These are phyloP conservation scores for Omphalotus guepiniiformis DNA, from an alignment of 768 basidiomycete species.

Conservation along the genomic window DNA sequence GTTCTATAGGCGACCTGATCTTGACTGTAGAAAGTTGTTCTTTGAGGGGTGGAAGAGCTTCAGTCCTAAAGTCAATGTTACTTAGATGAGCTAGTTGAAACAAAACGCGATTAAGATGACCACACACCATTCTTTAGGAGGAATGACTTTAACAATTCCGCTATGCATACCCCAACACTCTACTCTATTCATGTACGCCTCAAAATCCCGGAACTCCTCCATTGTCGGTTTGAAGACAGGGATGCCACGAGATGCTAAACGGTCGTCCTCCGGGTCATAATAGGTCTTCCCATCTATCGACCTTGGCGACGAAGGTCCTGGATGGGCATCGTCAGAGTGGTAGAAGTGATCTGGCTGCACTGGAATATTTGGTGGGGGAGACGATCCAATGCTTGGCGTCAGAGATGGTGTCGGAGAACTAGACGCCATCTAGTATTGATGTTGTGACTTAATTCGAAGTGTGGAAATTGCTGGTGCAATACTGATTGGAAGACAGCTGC, in stretches of 20 bases:
- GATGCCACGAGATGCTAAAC: constrained; percentile 79
- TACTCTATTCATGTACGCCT: constrained; percentile 80
- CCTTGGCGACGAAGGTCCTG: constrained; percentile 57
- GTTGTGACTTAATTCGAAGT: too few species aligned
- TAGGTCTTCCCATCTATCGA: constrained; percentile 55
- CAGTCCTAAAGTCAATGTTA: constrained; percentile 46
- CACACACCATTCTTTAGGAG: constrained; percentile 88
- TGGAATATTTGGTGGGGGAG: constrained; percentile 38
- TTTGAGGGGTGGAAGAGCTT: constrained; percentile 65
- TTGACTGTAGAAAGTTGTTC: constrained; percentile 70
- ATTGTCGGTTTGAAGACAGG: constrained; percentile 95
- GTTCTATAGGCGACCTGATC: constrained; percentile 89
- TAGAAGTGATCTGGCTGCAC: constrained; percentile 86
- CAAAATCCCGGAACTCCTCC: constrained; percentile 90
- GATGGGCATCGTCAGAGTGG: constrained; percentile 40
- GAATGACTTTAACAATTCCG: constrained; percentile 95
- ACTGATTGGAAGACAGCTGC: too few species aligned
- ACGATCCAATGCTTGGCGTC: constrained; percentile 49
- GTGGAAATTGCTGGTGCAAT: too few species aligned
- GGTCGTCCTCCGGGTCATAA: constrained; percentile 79
- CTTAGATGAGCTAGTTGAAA: constrained; percentile 17
- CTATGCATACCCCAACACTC: constrained; percentile 88
- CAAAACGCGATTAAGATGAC: constrained; percentile 9
- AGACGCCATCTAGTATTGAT: too few species aligned
- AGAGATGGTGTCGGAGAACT: constrained; percentile 28